Base-by-base conservation (phyloP, 1,284 basidiomycete species). In the Microbotryomycetes sp. region DNA sequence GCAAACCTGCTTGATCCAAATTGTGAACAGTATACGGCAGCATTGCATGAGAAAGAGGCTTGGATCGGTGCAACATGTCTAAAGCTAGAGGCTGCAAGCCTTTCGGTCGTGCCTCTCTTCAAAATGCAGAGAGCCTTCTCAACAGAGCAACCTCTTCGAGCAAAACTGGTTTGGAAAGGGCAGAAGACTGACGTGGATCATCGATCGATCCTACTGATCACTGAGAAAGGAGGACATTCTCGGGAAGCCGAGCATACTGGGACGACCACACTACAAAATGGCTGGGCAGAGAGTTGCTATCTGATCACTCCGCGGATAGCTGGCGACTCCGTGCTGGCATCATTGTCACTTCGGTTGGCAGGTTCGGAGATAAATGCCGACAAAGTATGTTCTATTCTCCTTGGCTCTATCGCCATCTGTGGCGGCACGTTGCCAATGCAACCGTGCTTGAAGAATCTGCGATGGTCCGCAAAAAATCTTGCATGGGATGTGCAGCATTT, bases 51-150 rank as follows among this genome's bases (percentile, higher is more conserved):
- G 6, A 42, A 59, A 1, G 48, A 62, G 0, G 60, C 53, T 0
- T 63, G 50, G 56, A 26, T 63, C 28, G 63, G 60, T 19, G 6
- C 56, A 23, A 7, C 48, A 16, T 23, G 58, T 9, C n/a, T 60
- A 14, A 6, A 6, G n/a, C 16, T 66, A 25, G 51, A 42, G 29
- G 52, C 3, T 2, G 25, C 16, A 7, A 22, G 23, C 31, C 15
- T 12, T 32, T 22, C 23, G 54, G 47, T 14, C 36, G 12, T 55
- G 12, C 23, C 54, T 19, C 22, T 45, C 22, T 46, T 4, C 28
- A n/a, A 32, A n/a, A 46, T 45, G n/a, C 16, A 25, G 16, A 45
- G 45, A 9, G 7, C 26, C 22, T 5, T 55, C 25, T 16, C 14
- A 14, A 19, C 7, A 4, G 54, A 45, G 7, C 36, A 26, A 7